Base-by-base conservation (phyloP, 2,329 filamentous ascomycete species). In the Beauveria caledonica region DNA sequence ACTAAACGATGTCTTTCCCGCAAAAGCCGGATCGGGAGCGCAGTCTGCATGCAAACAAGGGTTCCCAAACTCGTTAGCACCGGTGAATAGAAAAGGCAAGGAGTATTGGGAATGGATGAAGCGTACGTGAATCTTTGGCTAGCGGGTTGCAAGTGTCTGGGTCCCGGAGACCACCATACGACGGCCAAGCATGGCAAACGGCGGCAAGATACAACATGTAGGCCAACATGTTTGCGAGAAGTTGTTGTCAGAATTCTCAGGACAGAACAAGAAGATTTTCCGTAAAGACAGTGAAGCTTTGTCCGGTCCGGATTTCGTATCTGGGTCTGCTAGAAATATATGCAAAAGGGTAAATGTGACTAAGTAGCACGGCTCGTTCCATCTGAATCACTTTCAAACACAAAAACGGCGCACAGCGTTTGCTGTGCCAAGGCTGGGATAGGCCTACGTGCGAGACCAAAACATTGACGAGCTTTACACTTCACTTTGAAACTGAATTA, bases 11-110 rank as follows among this genome's bases (percentile, higher is more conserved):
- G 50, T 56, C 33, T 66, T 76, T 78, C 65, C 82, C 23, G 83
- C 86, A 6, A 91, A 79, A 1, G 87, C 88, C n/a, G 86, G 79
- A 68, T 90, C 78, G 21, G 87, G 73, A 10, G 86, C 80, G 70
- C 88, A 91, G 48, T 63, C 71, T 72, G n/a, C 17, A 17, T 72
- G n/a, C 17, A 17, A 7, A 10, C 3, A 8, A 36, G 10, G 23
- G n/a, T 17, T 13, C 5, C 33, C n/a, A n/a, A 13, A 36, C 33
- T 36, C 33, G 19, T 45, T 40, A 58, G 23, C 13, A 11, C 8
- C 11, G 11, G 27, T 15, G 21, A 21, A 21, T 17, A 9, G 1
- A 33, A 11, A 10, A n/a, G n/a, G 29, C 8, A 36, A 36, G 13
- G 5, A 36, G 33, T 5, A 5, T 13, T 36, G 11, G 33, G 1